phyloP scores from a whole-genome alignment of 1,284 basidiomycete species.

The Vanrija sp. region DNA sequence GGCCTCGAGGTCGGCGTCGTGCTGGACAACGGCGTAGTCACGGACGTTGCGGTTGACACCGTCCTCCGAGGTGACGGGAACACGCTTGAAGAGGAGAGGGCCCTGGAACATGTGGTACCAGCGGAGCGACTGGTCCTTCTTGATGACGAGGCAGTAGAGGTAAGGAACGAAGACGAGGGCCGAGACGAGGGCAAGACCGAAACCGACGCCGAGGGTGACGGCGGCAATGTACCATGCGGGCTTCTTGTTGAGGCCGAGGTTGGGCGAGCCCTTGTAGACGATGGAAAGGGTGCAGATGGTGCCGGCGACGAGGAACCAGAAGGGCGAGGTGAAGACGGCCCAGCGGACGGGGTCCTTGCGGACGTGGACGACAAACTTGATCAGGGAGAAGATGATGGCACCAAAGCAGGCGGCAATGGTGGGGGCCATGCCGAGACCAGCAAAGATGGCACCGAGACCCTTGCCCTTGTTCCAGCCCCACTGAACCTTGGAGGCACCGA shows the following conservation, averaged over 20 bases:
- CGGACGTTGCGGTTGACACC: conserved; percentile 8
- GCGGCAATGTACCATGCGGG: conserved; percentile 38
- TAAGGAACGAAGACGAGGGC: conserved; percentile 53
- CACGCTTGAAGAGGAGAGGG: conserved; percentile 47
- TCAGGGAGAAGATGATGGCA: conserved; percentile 48
- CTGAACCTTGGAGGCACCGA: conserved; percentile 46
- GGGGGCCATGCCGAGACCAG: conserved; percentile 48
- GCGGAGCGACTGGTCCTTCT: conserved; percentile 48
- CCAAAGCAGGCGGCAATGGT: conserved; percentile 48
- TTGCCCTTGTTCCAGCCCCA: conserved; percentile 55
- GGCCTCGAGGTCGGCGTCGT: conserved; percentile 21
- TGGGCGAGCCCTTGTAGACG: conserved; percentile 51
- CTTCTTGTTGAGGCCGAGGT: conserved; percentile 48
- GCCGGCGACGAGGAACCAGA: conserved; percentile 50
- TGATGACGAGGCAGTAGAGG: conserved; percentile 50
- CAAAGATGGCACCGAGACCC: conserved; percentile 51
- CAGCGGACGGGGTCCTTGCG: conserved; percentile 45
- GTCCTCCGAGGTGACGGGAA: conserved; percentile 30
- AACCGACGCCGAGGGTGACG: conserved; percentile 47
- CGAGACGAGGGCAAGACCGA: conserved; percentile 44
- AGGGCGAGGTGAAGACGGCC: conserved; percentile 48
- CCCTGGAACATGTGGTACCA: conserved; percentile 51
- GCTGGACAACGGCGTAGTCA: conserved; percentile 38
- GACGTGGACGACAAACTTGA: conserved; percentile 48
- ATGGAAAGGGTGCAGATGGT: conserved; percentile 46